Conservation (phyloP, 2,329 filamentous ascomycete genomes). For the Alternaria ethzedia region DNA sequence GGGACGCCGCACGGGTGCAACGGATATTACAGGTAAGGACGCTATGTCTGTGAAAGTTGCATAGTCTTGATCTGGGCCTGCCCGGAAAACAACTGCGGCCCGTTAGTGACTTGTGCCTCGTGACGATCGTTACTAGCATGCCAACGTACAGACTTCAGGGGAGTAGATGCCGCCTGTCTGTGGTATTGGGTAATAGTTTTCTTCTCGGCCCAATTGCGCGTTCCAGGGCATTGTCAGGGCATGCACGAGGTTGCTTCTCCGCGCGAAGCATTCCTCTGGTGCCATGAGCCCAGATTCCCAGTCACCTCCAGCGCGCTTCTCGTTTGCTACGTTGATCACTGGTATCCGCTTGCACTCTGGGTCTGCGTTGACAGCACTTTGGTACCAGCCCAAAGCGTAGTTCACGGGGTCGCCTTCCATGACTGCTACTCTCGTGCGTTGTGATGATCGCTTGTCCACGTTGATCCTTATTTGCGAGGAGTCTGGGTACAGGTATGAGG, state of each 20-base stretch:
- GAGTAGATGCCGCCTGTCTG: conserved; percentile 74
- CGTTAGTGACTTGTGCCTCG: neutral
- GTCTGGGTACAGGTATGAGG: conserved; percentile 64
- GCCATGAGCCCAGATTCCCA: conserved; percentile 73
- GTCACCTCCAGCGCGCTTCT: conserved; percentile 77
- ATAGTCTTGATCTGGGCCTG: conserved; percentile 62
- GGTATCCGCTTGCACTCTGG: conserved; percentile 57
- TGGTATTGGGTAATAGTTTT: conserved; percentile 73
- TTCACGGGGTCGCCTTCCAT: conserved; percentile 55
- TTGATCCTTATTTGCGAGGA: conserved; percentile 49
- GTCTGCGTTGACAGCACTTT: conserved; percentile 39
- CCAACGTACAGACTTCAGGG: conserved; percentile 65
- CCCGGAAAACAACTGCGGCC: conserved; percentile 68
- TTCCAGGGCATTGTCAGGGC: conserved; percentile 67
- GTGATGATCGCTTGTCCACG: conserved; percentile 54
- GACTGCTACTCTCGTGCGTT: conserved; percentile 52
- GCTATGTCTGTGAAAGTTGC: conserved; percentile 54
- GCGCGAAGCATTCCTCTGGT: conserved; percentile 75
- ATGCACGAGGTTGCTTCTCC: conserved; percentile 75
- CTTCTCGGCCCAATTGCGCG: conserved; percentile 37
- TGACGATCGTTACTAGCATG: neutral
- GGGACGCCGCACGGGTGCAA: conserved; percentile 74
- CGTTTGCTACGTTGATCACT: conserved; percentile 76
- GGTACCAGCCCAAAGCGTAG: conserved; percentile 66
- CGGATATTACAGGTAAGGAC: conserved; percentile 73